phyloP scores from a whole-genome alignment of 306 rosid genomes.

The Lotus japonicus region DNA sequence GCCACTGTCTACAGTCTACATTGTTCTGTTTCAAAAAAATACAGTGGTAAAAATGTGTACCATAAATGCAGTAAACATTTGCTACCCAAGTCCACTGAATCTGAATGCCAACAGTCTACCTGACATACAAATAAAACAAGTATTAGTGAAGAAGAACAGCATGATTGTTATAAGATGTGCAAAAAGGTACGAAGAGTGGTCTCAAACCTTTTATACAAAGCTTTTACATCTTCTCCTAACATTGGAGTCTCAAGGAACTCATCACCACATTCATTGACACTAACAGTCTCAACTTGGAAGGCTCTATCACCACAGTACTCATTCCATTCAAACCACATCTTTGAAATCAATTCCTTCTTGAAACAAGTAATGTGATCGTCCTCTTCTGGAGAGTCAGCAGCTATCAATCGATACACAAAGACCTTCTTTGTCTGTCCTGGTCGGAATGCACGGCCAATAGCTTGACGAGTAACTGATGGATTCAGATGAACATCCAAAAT shows the following conservation, averaged over 20 bases:
- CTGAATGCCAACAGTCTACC: too few species aligned
- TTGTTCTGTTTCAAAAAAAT: too few species aligned
- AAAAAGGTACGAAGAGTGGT: too few species aligned
- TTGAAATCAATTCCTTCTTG: conserved; percentile 65
- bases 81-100: too few species aligned
- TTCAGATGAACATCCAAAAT: conserved; percentile 76
- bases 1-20: too few species aligned
- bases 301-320: conserved; percentile 48
- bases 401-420: conserved; percentile 55
- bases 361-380: conserved; percentile 63
- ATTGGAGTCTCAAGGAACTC: conserved; percentile 44
- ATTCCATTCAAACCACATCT: conserved; percentile 93
- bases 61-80: too few species aligned
- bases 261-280: conserved; percentile 52
- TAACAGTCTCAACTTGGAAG: conserved; percentile 46
- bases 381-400: conserved; percentile 72
- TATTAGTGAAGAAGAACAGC: too few species aligned
- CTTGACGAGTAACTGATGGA: conserved; percentile 90
- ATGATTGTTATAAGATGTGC: too few species aligned
- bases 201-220: conserved; percentile 64
- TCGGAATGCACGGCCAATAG: conserved; percentile 86
- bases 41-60: too few species aligned
- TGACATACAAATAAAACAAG: too few species aligned
- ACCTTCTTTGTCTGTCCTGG: conserved; percentile 74
- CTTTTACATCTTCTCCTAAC: conserved; percentile 50